These are phyloP conservation scores for Pythium rishiriense DNA, from an alignment of 352 stramenopile genomes.

Conservation along the genomic window DNA sequence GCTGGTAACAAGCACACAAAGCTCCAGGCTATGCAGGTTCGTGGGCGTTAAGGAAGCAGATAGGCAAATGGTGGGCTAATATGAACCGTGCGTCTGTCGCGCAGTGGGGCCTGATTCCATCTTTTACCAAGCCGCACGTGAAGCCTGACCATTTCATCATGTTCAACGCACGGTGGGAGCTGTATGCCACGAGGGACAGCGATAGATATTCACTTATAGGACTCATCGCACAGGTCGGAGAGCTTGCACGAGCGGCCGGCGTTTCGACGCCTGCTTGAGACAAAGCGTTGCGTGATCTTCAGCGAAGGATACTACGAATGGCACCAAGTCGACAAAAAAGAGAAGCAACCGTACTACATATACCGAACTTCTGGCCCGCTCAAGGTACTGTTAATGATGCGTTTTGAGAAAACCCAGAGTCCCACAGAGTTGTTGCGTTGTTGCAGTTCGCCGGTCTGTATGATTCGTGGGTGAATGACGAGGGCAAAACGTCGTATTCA, in stretches of 20 bases:
- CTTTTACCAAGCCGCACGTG: slow-evolving; percentile 71
- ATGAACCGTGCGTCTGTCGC: background rate
- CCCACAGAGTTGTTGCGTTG: background rate
- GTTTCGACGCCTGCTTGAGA: slow-evolving; percentile 71
- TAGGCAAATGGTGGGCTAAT: background rate
- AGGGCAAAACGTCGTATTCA: slow-evolving; percentile 69
- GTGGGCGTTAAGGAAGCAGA: background rate
- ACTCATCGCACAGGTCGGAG: slow-evolving; percentile 46
- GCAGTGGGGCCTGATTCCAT: slow-evolving; percentile 82
- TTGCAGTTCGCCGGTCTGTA: slow-evolving; percentile 85
- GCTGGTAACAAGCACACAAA: slow-evolving; percentile 20
- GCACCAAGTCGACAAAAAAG: slow-evolving; percentile 83
- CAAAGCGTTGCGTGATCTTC: slow-evolving; percentile 77
- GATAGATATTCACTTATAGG: background rate
- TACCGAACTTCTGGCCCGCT: slow-evolving; percentile 43
- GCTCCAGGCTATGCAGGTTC: slow-evolving; percentile 65
- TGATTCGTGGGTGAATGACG: slow-evolving; percentile 72
- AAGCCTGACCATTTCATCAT: slow-evolving; percentile 86
- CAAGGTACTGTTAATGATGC: slow-evolving; percentile 40
- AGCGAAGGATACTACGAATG: slow-evolving; percentile 92
- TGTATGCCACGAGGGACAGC: background rate
- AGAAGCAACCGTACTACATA: slow-evolving; percentile 92
- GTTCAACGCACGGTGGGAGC: slow-evolving; percentile 77
- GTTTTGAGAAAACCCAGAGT: background rate
- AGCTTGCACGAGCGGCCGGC: slow-evolving; percentile 69